A percentile compares a stretch with the other conserved stretches of the same genome.
Evolutionary conservation across 345 rosid species (phyloP).

Genomic region (Populus tremula): DNA sequence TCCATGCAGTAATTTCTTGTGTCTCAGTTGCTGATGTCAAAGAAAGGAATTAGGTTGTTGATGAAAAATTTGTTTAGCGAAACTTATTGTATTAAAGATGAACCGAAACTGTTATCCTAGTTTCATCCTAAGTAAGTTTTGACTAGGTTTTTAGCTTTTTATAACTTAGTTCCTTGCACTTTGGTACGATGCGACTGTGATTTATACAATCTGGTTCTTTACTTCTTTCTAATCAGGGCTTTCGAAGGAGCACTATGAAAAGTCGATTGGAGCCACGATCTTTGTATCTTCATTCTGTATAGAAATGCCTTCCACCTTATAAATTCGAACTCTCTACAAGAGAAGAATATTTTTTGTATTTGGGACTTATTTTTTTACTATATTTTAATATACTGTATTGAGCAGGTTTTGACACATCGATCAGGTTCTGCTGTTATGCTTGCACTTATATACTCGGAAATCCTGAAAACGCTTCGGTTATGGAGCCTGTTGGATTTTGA

Average conservation of each 20-base stretch:
- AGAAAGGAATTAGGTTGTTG: background rate
- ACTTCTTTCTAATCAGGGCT: slow-evolving; percentile 37
- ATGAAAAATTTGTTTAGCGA: background rate
- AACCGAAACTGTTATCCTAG: background rate
- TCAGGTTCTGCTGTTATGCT: slow-evolving; percentile 61
- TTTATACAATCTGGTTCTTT: background rate
- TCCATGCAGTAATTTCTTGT: background rate
- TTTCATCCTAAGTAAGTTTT: background rate
- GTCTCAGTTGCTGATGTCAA: background rate
- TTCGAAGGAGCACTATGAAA: slow-evolving; percentile 38
- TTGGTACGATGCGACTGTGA: background rate
- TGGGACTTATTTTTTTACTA: background rate
- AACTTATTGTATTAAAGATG: background rate
- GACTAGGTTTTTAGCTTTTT: background rate
- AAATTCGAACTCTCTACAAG: slow-evolving; percentile 1
- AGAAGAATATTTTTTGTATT: background rate
- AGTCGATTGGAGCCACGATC: slow-evolving; percentile 42
- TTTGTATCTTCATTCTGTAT: slow-evolving; percentile 62
- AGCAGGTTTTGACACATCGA: slow-evolving; percentile 61
- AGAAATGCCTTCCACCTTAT: slow-evolving; percentile 8
- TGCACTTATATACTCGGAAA: slow-evolving; percentile 52
- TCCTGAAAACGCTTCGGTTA: slow-evolving; percentile 57
- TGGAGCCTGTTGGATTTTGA: slow-evolving; percentile 59
- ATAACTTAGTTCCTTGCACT: background rate
- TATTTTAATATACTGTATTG: slow-evolving; percentile 19